phyloP scores from a whole-genome alignment of 1,139 yeast species.

The Blastobotrys buckinghamii region DNA sequence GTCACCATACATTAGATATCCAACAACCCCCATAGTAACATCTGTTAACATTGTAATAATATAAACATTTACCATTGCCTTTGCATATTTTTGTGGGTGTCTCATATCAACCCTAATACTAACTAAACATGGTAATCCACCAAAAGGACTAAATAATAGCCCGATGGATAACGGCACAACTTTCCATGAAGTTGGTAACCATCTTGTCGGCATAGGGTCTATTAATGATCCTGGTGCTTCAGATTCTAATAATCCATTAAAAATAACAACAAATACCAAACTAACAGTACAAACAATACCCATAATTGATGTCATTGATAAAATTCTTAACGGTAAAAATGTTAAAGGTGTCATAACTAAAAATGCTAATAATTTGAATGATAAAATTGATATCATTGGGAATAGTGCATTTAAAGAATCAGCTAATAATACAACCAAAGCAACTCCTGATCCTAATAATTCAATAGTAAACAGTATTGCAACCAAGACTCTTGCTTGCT shows the following conservation, averaged over 20 bases:
- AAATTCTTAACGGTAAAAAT: conserved; percentile 63
- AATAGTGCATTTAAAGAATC: conserved; percentile 70
- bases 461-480: conserved; percentile 72
- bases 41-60: conserved; percentile 67
- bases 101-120: conserved; percentile 78
- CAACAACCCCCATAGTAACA: conserved; percentile 67
- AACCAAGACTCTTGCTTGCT: conserved; percentile 54
- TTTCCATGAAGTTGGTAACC: conserved; percentile 47
- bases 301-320: conserved; percentile 64
- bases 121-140: conserved; percentile 85
- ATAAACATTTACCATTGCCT: conserved; percentile 52
- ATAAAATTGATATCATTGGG: conserved; percentile 43
- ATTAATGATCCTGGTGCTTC: conserved; percentile 63
- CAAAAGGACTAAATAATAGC: conserved; percentile 81
- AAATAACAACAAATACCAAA: conserved; percentile 50
- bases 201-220: conserved; percentile 40
- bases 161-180: conserved; percentile 61
- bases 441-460: conserved; percentile 69
- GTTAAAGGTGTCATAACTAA: conserved; percentile 56
- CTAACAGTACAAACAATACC: conserved; percentile 71
- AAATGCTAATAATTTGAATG: conserved; percentile 55
- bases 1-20: conserved; percentile 83
- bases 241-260: conserved; percentile 56
- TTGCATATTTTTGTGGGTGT: conserved; percentile 52
- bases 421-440: conserved; percentile 73